Evolutionary conservation across 345 rosid species (phyloP), one percentile per base, ranked within the genome.

Genomic region (Camelina sativa): DNA sequence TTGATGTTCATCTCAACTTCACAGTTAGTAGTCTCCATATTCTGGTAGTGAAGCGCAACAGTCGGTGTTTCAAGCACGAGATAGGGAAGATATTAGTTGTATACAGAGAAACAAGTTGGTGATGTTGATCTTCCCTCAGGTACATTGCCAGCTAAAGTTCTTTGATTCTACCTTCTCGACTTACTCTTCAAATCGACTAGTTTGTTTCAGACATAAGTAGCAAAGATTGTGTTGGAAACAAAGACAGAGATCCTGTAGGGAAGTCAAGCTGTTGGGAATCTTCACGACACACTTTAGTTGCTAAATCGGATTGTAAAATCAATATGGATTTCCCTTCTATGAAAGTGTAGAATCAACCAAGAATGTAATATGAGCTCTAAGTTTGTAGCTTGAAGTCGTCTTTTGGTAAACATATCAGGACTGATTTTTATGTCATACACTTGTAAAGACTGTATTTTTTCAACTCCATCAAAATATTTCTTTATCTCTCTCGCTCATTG

Each of bases 51-150:
- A 85, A 87, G 71, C 72, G 65, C 19, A 85, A 86, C 74, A 67
- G 50, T 37, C 76, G 61, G 11, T 69, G 84, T 54, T 83, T 86
- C 75, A 73, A 74, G 78, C 86, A 87, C 56, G 86, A 81, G 28
- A 7, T 48, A 9, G 85, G 86, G 15, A 79, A 78, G 72, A 79
- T 76, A 44, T 7, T 77, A 7, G 70, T 87, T 65, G 1, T 53
- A 0, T 82, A 82, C 62, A 62, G 62, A 52, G 53, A 62, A 64
- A 35, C 77, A 71, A 71, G 80, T 87, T 1, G 83, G 89, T 15
- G 83, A 80, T 46, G 84, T 77, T 11, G 84, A 81, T 13, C 30
- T 84, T 25, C 50, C 35, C 10, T 19, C 85, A 0, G 90, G 91
- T 3, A 32, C 67, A 28, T 67, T 85, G 19, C 79, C 78, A 0